Evolutionary conservation across 192 early-diverging fungal genomes (phyloP), one percentile per base, ranked within the genome.

Genomic region (Coemansia nantahalensis): DNA sequence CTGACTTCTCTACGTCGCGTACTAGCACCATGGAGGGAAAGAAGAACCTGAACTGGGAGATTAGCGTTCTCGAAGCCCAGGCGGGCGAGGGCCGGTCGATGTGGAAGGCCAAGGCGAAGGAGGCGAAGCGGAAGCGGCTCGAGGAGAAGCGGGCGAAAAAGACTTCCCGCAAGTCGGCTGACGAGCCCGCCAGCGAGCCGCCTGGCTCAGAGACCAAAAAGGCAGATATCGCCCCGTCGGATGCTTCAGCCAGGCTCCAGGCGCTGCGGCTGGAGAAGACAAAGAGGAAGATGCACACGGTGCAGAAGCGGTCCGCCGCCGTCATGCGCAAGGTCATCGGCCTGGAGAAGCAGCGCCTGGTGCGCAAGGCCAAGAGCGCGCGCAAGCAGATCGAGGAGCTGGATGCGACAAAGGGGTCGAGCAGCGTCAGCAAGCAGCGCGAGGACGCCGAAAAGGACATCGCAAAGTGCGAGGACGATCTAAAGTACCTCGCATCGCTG

Each of bases 41-140:
- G 24, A 41, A 54, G 21, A 68, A 55, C 33, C 14, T 68, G 10
- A 61, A 52, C 31, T 60, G 49, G 48, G 51, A 60, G 30, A 68
- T 68, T 18, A 42, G 40, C 31, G 52, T 59, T 19, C 48, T 59
- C 12, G 65, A 60, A 39, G 65, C 65, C 34, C 33, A 53, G 26
- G 28, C 51, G 3, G 54, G 60, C 36, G 34, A 46, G 22, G 67
- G 53, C 15, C 13, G 17, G 39, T 36, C 67, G 6, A 23, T 58
- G 4, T 40, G 45, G 49, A 56, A 45, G 47, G 67, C 67, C 21
- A 31, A 43, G 23, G 49, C 49, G 10, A 53, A 37, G 23, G 56
- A 54, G 18, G 55, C 36, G 4, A 58, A 51, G 15, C 46, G 43
- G 37, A 39, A 59, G 33, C 43, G 54, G 34, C 40, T n/a, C 14